Evolutionary conservation across 2,329 filamentous ascomycete genomes (phyloP).

Genomic region (Cercospora janseana): DNA sequence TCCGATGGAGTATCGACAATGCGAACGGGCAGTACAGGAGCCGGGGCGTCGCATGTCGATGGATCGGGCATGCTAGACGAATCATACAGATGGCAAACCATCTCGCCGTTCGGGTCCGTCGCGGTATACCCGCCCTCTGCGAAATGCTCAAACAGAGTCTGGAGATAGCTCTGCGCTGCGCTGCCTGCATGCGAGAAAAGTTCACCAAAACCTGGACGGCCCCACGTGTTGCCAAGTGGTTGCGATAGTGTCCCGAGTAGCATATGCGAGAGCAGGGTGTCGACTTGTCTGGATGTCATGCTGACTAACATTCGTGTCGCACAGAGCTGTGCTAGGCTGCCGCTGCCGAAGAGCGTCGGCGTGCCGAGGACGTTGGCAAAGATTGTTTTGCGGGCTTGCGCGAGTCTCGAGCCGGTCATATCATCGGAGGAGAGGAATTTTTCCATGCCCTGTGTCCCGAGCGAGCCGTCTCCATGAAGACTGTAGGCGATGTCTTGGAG

Average conservation of each 20-base stretch:
- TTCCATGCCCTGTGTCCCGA: slow-evolving; percentile 7
- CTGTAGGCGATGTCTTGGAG: slow-evolving; percentile 19
- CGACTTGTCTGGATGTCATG: not conserved
- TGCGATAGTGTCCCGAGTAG: slow-evolving; percentile 17
- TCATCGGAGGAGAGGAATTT: not conserved
- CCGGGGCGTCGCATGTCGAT: not conserved
- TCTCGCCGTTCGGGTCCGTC: not conserved
- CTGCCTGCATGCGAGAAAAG: not conserved
- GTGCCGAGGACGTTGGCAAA: not conserved
- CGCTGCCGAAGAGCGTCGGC: not conserved
- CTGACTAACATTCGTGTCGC: not conserved
- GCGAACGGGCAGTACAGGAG: slow-evolving; percentile 1
- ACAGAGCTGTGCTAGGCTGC: slow-evolving; percentile 7
- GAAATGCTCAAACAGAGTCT: slow-evolving; percentile 16
- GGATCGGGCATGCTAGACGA: slow-evolving; percentile 2
- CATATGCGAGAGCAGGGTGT: slow-evolving; percentile 11
- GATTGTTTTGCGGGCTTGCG: not conserved
- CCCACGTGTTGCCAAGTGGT: slow-evolving; percentile 15
- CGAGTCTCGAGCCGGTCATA: not conserved
- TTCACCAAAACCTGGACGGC: slow-evolving; percentile 14
- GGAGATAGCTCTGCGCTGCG: slow-evolving; percentile 13
- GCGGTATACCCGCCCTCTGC: slow-evolving; percentile 10
- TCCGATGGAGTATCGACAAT: slow-evolving; percentile 10
- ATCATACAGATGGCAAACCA: not conserved
- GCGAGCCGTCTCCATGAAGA: slow-evolving; percentile 7